Percentiles rank a stretch among this genome's conserved stretches.
Evolutionary conservation across 2,329 filamentous ascomycete species (phyloP).

Genomic region (Sarocladium kiliense): DNA sequence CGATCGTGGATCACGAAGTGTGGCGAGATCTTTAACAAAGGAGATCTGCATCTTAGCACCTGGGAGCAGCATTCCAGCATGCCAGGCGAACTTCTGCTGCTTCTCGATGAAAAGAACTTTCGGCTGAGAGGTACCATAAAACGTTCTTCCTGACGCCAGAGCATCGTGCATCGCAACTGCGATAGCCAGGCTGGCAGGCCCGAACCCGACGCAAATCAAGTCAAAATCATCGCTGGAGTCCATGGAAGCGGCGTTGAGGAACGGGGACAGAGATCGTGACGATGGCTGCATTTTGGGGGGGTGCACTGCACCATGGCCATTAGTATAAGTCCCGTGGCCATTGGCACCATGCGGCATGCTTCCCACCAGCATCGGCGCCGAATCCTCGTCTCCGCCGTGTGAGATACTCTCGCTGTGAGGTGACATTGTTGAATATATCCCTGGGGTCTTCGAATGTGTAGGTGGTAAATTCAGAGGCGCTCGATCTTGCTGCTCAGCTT

Average conservation of each 20-base stretch:
- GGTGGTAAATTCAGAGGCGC: background rate
- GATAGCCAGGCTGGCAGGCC: slow-evolving; percentile 83
- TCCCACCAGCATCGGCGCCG: background rate
- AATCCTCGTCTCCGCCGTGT: background rate
- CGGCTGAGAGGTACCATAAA: slow-evolving; percentile 43
- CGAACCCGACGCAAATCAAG: slow-evolving; percentile 86
- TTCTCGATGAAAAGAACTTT: slow-evolving; percentile 86
- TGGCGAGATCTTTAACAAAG: slow-evolving; percentile 94
- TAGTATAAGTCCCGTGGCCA: slow-evolving; percentile 10
- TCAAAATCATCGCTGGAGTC: slow-evolving; percentile 66
- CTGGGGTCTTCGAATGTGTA: background rate
- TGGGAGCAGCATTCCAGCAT: slow-evolving; percentile 89
- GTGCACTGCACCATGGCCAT: background rate
- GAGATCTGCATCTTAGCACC: slow-evolving; percentile 97
- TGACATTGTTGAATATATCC: slow-evolving; percentile 12
- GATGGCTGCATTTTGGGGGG: background rate
- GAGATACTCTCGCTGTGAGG: slow-evolving; percentile 13
- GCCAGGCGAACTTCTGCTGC: slow-evolving; percentile 81
- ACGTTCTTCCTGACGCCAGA: slow-evolving; percentile 45
- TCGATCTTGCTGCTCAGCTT: background rate
- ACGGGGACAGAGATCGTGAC: slow-evolving; percentile 9
- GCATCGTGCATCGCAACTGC: slow-evolving; percentile 84
- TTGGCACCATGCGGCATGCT: background rate
- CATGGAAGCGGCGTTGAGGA: slow-evolving; percentile 39
- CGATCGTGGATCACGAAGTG: slow-evolving; percentile 78